Conservation (phyloP, 768 basidiomycete genomes). For the Coprinellus aureogranulatus region DNA sequence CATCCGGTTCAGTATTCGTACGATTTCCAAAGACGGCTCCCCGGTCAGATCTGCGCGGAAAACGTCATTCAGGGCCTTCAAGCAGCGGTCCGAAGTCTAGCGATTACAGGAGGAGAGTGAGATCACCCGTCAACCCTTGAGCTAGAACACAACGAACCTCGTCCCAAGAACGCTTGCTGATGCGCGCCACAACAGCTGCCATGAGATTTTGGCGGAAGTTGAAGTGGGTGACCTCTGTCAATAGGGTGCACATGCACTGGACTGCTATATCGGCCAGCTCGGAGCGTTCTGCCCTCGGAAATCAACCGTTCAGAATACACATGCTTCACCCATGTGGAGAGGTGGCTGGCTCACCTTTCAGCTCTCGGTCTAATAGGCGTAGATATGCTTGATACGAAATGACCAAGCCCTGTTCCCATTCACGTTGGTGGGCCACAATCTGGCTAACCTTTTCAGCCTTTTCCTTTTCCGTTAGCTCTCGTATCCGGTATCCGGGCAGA, state of each 20-base stretch:
- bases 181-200: conserved; percentile 74
- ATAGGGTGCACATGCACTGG: conserved; percentile 83
- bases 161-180: conserved; percentile 89
- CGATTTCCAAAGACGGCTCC: conserved; percentile 77
- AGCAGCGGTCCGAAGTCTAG: conserved; percentile 83
- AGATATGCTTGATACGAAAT: conserved; percentile 86
- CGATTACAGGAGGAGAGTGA: conserved; percentile 3
- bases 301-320: conserved; percentile 9
- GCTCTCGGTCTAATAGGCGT: conserved; percentile 76
- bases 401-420: conserved; percentile 95
- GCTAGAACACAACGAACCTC: conserved; percentile 48
- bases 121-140: conserved; percentile 10
- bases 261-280: conserved; percentile 69
- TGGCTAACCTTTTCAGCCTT: conserved; percentile 93
- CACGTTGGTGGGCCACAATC: conserved; percentile 82
- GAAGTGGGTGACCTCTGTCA: conserved; percentile 87
- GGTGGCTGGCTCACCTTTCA: conserved; percentile 61
- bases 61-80: conserved; percentile 75
- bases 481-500: conserved; percentile 94
- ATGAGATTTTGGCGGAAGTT: conserved; percentile 95
- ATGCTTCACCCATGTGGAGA: conserved; percentile 1
- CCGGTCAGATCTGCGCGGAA: conserved; percentile 84
- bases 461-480: conserved; percentile 85
- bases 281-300: conserved; percentile 48
- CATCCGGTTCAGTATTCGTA: conserved; percentile 92